These are phyloP conservation scores for Ceratocystis albifundus DNA, from an alignment of 2,329 filamentous ascomycete species.

Conservation along the genomic window DNA sequence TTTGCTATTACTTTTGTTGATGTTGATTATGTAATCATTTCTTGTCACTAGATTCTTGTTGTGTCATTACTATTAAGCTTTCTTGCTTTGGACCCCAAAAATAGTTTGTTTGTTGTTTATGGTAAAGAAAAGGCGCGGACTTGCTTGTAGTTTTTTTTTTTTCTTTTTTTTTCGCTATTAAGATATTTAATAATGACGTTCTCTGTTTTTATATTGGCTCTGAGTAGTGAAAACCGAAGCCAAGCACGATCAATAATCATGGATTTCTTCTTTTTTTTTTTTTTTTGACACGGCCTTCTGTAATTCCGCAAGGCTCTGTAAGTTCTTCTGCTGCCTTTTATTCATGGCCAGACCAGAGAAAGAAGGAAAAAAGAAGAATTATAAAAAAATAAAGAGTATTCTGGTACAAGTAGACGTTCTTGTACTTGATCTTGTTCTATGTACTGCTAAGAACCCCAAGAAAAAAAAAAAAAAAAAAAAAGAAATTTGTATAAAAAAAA, in stretches of 20 bases:
- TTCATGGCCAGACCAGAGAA: background rate
- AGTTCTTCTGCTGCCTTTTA: background rate
- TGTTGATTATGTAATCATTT: background rate
- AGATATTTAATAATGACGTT: background rate
- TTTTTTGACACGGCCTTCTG: background rate
- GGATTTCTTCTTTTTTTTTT: too few relatives aligned
- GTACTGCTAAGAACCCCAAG: constrained; percentile 10
- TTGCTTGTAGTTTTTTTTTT: background rate
- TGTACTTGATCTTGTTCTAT: constrained; percentile 15
- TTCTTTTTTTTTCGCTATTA: background rate
- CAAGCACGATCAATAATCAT: background rate
- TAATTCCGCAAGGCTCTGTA: background rate
- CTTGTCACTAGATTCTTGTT: background rate
- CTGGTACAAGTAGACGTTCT: constrained; percentile 15
- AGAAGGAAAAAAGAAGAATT: too few relatives aligned
- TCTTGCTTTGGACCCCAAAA: background rate
- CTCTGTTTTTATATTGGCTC: background rate
- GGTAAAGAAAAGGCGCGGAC: background rate
- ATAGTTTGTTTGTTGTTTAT: background rate
- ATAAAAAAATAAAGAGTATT: too few relatives aligned
- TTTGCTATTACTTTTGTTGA: background rate
- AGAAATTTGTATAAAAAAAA: constrained; percentile 8
- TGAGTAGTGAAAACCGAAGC: background rate
- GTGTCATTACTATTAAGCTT: background rate
- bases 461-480: constrained; percentile 1